Percentiles rank a stretch among this genome's conserved stretches.
phyloP scores from a whole-genome alignment of 495 filamentous ascomycete species.

The Xylaria palmicola region DNA sequence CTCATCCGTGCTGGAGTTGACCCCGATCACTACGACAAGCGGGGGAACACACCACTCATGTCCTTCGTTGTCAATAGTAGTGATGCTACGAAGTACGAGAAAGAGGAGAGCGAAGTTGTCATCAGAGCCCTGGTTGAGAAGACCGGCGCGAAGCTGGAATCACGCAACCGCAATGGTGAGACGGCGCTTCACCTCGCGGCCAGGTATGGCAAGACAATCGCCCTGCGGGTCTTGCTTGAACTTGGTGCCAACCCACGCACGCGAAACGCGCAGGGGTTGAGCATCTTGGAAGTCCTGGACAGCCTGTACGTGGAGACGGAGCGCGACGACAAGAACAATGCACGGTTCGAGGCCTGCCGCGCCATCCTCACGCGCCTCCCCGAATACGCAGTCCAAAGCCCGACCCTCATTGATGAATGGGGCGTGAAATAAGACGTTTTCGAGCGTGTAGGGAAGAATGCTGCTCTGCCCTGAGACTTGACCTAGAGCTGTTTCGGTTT shows the following conservation, averaged over 20 bases:
- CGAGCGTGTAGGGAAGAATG: background rate
- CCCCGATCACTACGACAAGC: constrained; percentile 44
- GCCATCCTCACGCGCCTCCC: constrained; percentile 20
- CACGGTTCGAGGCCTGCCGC: constrained; percentile 30
- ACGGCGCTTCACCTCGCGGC: constrained; percentile 48
- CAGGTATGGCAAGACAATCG: constrained; percentile 42
- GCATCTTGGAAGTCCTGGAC: constrained; percentile 41
- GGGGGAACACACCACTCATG: constrained; percentile 46
- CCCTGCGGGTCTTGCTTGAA: constrained; percentile 42
- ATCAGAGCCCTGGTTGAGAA: constrained; percentile 32
- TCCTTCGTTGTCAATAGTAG: constrained; percentile 43
- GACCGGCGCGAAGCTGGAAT: constrained; percentile 36
- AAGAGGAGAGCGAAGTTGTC: constrained; percentile 40
- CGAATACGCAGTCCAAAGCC: background rate
- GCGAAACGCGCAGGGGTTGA: constrained; percentile 37
- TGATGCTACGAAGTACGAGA: constrained; percentile 33
- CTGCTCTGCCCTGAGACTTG: background rate
- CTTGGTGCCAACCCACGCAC: constrained; percentile 42
- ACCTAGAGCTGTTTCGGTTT: background rate
- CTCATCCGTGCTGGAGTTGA: constrained; percentile 38
- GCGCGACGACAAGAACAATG: constrained; percentile 21
- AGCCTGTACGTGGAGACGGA: constrained; percentile 23
- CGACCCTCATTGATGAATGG: constrained; percentile 14
- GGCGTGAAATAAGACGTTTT: background rate
- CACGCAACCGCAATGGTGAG: constrained; percentile 46